phyloP scores from a whole-genome alignment of 371 early-diverging fungal species.

The Sporodiniella umbellata region DNA sequence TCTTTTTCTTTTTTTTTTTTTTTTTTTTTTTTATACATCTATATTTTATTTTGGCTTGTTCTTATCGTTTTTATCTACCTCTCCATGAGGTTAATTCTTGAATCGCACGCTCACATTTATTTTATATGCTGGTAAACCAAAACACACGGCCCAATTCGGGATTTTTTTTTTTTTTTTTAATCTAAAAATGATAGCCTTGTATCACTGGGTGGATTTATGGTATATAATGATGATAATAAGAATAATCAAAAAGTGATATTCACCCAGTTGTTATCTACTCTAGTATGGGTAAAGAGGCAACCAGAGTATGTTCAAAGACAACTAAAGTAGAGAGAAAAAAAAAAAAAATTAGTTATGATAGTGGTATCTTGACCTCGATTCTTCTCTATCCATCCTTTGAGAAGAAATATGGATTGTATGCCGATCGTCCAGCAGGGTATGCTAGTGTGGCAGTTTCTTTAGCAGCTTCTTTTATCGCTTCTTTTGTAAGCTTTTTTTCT shows the following conservation, averaged over 20 bases:
- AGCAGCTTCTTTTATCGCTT: conserved; percentile 27
- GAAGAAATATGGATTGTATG: conserved; percentile 13
- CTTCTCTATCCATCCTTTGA: conserved; percentile 39
- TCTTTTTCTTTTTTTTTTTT: conserved; percentile 4
- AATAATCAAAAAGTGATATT: background rate
- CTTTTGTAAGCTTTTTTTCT: conserved; percentile 25
- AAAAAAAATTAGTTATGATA: conserved; percentile 40
- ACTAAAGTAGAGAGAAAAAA: background rate
- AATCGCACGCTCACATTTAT: conserved; percentile 22
- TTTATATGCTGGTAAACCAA: conserved; percentile 23
- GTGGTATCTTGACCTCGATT: conserved; percentile 42
- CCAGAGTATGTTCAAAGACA: background rate
- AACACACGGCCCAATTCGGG: background rate
- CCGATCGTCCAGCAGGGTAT: conserved; percentile 12
- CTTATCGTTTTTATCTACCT: background rate
- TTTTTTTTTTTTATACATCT: background rate
- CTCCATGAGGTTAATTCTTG: conserved; percentile 2
- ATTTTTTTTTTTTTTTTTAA: background rate
- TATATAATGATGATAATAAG: conserved; percentile 8
- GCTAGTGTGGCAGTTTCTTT: conserved; percentile 30
- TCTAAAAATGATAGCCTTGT: conserved; percentile 46
- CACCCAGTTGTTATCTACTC: background rate
- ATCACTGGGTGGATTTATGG: conserved; percentile 48
- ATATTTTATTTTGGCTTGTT: no score
- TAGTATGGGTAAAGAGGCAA: conserved; percentile 35